Evolutionary conservation across 441 rosid genomes (phyloP), one percentile per base, ranked within the genome.

Genomic region (Gossypium gossypioides): DNA sequence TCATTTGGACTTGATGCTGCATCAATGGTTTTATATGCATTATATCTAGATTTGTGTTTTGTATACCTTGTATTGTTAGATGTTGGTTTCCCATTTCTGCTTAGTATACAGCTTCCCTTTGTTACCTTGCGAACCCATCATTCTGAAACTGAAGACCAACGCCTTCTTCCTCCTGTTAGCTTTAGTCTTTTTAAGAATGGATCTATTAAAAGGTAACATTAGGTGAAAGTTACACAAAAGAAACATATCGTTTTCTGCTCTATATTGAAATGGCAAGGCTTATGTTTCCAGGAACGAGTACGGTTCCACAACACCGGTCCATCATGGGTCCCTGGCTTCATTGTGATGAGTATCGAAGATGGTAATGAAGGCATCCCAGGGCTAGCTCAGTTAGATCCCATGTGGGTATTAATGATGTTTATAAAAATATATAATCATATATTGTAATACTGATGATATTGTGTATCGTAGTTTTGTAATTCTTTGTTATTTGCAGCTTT

Each of bases 291-390:
- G 97, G 87, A 85, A 69, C 88, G 99, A 16, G 89, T 91, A 42
- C 84, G 81, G 27, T 91, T 95, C 83, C 92, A 86, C 75, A 95
- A 91, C 73, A 85, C 88, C 6, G 95, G 96, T 60, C 89, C 92
- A 50, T 85, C 90, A 52, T 82, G 86, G 54, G 75, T 89, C 72
- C 93, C 88, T 6, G 99, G 98, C 16, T 84, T 91, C 74, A 88
- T 95, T 58, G 95, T 84, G 75, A 89, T 92, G 92, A 86, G 95
- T 83, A 84, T 95, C 79, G 97, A 95, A 84, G 98, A 91, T 83
- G 95, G 95, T 60, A 79, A 78, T 55, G 80, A 82, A 76, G 92
- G 87, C 73, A 73, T 76, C 55, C 86, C 89, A 0, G 90, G 90
- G 74, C 70, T 88, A 74, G 75, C 92, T 71, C 91, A 85, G 74